Base-by-base conservation (phyloP, 192 early-diverging fungal genomes). In the Lunasporangiospora selenospora region DNA sequence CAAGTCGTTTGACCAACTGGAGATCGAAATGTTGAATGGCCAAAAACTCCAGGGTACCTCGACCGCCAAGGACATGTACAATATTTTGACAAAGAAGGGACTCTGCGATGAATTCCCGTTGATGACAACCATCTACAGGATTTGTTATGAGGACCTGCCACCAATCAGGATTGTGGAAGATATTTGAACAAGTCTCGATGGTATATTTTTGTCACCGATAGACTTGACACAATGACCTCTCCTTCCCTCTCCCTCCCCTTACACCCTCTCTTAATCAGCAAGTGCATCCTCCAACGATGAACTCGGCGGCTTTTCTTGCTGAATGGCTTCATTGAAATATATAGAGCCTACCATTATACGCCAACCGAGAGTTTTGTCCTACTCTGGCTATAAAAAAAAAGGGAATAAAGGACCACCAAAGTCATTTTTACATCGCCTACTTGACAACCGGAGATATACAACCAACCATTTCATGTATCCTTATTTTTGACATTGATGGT, bases 41-140 rank as follows among this genome's bases (percentile, higher is more conserved):
- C 96, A 98, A 65, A 98, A 98, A 67, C 79, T 98, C 48, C 96
- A 98, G 80, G 96, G 96, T 41, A 92, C 93, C 18, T 77, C 93
- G 53, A 97, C 96, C 0, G 89, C 92, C 16, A 81, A 87, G 66
- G 94, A 98, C 69, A 85, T 97, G 16, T 65, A 94, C 66, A 62
- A 83, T 57, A 93, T 95, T 61, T 81, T 97, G 61, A 80, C 77
- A 36, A 77, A 76, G 37, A 79, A 88, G 48, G 51, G 53, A 21
- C 40, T 75, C 15, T 58, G 58, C 26, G 23, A 63, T 9, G 67
- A 77, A 61, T 95, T 92, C 75, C 94, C 94, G 15, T 73, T 98
- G 45, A 95, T 98, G 71, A 91, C 90, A n/a, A 88, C 90, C 44
- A 88, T 98, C 19, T 96, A 98, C 76, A 62, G 87, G 36, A 91